phyloP scores from a whole-genome alignment of 2,329 filamentous ascomycete genomes.

The Corynespora cassiicola region DNA sequence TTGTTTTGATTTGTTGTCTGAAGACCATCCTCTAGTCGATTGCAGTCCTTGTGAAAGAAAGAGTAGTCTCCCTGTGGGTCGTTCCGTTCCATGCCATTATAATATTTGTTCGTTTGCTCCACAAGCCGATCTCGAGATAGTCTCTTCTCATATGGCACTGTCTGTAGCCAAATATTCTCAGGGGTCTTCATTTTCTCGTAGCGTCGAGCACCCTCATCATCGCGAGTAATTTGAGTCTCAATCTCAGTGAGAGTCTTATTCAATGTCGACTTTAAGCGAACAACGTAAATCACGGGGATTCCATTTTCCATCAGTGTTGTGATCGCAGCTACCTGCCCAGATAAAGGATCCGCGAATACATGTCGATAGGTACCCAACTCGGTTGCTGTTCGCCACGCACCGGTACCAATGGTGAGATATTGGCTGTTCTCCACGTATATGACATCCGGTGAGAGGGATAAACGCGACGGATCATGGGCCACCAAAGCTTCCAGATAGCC shows the following conservation, averaged over 20 bases:
- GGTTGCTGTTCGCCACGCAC: conserved; percentile 7
- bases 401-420: conserved; percentile 8
- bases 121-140: conserved; percentile 8
- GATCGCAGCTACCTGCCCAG: conserved; percentile 11
- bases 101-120: conserved; percentile 12
- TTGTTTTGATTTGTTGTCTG: conserved; percentile 12
- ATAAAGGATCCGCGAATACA: conserved; percentile 10
- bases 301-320: conserved; percentile 13
- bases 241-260: conserved; percentile 13
- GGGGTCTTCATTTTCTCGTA: conserved; percentile 14
- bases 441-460: conserved; percentile 5
- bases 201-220: conserved; percentile 5
- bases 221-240: conserved; percentile 15
- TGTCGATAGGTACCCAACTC: conserved; percentile 12
- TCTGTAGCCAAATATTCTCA: conserved; percentile 13
- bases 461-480: conserved; percentile 6
- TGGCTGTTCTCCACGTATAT: conserved; percentile 15
- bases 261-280: conserved; percentile 4
- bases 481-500: conserved; percentile 9
- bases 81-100: conserved; percentile 16
- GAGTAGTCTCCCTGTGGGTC: conserved; percentile 15
- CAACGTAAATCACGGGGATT: conserved; percentile 9
- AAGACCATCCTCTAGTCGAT: conserved; percentile 14
- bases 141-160: conserved; percentile 10
- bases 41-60: conserved; percentile 16